A percentile compares a stretch with the other conserved stretches of the same genome.
phyloP scores from a whole-genome alignment of 2,329 filamentous ascomycete species.

The Colletotrichum coccodes region DNA sequence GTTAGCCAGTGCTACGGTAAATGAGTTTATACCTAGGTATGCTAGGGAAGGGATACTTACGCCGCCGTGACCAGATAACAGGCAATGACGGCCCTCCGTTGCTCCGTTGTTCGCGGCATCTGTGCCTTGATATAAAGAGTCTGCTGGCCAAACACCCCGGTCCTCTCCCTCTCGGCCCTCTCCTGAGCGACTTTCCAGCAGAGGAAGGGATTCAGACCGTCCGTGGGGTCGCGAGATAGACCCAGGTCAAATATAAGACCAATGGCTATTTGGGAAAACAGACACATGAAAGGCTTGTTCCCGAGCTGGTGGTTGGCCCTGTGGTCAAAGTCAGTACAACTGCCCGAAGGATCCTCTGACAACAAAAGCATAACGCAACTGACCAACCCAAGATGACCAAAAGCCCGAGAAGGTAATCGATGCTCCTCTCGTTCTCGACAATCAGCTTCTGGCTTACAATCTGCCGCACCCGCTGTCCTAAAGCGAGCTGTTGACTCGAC shows the following conservation, averaged over 20 bases:
- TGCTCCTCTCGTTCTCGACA: slow-evolving; percentile 36
- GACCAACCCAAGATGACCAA: slow-evolving; percentile 42
- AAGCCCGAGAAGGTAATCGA: slow-evolving; percentile 42
- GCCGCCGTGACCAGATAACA: slow-evolving; percentile 26
- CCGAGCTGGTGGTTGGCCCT: slow-evolving; percentile 35
- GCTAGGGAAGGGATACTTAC: neutral
- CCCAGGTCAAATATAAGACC: slow-evolving; percentile 58
- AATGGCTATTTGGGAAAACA: slow-evolving; percentile 53
- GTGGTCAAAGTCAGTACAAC: neutral
- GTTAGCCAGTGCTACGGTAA: neutral
- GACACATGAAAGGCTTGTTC: slow-evolving; percentile 55
- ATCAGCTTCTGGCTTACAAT: slow-evolving; percentile 39
- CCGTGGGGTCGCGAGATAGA: slow-evolving; percentile 38
- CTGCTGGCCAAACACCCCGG: neutral
- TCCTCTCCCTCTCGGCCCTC: slow-evolving; percentile 11
- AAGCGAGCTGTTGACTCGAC: slow-evolving; percentile 36
- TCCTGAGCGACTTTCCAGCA: slow-evolving; percentile 31
- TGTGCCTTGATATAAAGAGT: neutral
- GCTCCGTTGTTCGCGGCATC: slow-evolving; percentile 34
- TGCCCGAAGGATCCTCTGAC: too few species aligned
- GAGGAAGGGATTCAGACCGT: slow-evolving; percentile 22
- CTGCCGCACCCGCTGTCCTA: slow-evolving; percentile 38
- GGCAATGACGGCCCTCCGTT: slow-evolving; percentile 35
- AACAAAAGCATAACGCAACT: neutral
- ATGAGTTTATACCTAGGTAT: neutral